These are phyloP conservation scores for Kwoniella bestiolae DNA, from an alignment of 768 basidiomycete genomes.

Conservation along the genomic window DNA sequence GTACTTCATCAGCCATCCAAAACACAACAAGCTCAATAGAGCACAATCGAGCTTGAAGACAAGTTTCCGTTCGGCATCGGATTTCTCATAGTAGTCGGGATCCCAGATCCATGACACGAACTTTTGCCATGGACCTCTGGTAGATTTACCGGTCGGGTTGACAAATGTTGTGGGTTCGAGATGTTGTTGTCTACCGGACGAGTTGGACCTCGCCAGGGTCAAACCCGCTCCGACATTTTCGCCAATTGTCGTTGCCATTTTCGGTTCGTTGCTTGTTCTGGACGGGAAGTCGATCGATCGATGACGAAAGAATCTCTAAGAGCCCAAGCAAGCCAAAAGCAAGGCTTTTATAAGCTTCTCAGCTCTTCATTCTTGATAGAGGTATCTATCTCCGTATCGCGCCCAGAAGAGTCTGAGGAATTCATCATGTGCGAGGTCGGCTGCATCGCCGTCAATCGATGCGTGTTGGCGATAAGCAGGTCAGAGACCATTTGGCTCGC, in stretches of 20 bases:
- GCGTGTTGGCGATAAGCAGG: background rate
- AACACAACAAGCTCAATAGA: constrained; percentile 20
- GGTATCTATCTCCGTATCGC: background rate
- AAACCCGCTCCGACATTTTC: background rate
- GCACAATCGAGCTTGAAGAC: constrained; percentile 34
- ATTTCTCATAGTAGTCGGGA: constrained; percentile 35
- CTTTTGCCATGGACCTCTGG: constrained; percentile 7
- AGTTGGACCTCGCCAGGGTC: background rate
- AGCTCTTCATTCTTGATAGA: background rate
- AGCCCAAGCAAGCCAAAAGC: background rate
- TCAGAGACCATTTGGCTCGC: background rate
- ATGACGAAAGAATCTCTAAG: background rate
- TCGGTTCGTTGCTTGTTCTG: background rate
- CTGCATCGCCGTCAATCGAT: background rate
- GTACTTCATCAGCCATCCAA: constrained; percentile 35
- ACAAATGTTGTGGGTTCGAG: background rate
- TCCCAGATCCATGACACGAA: constrained; percentile 16
- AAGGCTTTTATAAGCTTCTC: background rate
- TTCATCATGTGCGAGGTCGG: background rate
- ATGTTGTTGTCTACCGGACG: background rate
- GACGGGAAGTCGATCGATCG: background rate
- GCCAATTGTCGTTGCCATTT: background rate
- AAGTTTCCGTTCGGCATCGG: constrained; percentile 28
- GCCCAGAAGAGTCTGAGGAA: background rate
- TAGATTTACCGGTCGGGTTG: background rate